Percentiles rank a stretch among this genome's conserved stretches.
These are phyloP conservation scores for Blakeslea trispora DNA, from an alignment of 371 early-diverging fungal species.

Conservation along the genomic window DNA sequence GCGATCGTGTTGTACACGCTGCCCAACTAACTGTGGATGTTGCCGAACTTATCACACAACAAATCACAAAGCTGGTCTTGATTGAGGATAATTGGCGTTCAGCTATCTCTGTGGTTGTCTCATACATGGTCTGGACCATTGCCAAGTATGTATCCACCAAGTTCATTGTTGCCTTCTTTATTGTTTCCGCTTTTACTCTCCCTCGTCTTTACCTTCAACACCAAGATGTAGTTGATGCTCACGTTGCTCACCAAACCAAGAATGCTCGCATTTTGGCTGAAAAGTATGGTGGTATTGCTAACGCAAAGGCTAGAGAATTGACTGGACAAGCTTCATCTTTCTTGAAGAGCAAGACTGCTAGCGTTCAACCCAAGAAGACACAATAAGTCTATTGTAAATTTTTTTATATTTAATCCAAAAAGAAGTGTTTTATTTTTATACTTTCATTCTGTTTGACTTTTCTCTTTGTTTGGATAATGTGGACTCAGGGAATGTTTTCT, in stretches of 20 bases:
- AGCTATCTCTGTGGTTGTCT: slow-evolving; percentile 45
- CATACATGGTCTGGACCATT: slow-evolving; percentile 59
- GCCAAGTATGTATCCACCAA: slow-evolving; percentile 61
- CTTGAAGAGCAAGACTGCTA: slow-evolving; percentile 12
- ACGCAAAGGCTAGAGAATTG: slow-evolving; percentile 30
- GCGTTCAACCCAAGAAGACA: slow-evolving; percentile 9
- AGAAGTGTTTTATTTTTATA: too few species aligned
- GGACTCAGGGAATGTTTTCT: too few species aligned
- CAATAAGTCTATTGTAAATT: slow-evolving; percentile 7
- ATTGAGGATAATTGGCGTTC: slow-evolving; percentile 58
- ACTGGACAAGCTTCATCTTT: slow-evolving; percentile 11
- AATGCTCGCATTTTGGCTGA: slow-evolving; percentile 31
- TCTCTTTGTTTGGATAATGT: too few species aligned
- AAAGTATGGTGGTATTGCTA: slow-evolving; percentile 38
- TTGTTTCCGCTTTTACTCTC: slow-evolving; percentile 48
- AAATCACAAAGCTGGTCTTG: slow-evolving; percentile 52
- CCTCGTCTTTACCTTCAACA: slow-evolving; percentile 58
- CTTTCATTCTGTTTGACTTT: too few species aligned
- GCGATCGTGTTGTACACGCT: slow-evolving; percentile 40
- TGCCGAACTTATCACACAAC: slow-evolving; percentile 45
- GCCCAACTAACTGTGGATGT: slow-evolving; percentile 51
- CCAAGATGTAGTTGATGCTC: slow-evolving; percentile 53
- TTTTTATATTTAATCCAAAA: too few species aligned
- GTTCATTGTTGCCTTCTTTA: slow-evolving; percentile 48
- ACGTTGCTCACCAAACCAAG: slow-evolving; percentile 43